Base-by-base conservation (phyloP, 768 basidiomycete species). In the Trametes maxima region DNA sequence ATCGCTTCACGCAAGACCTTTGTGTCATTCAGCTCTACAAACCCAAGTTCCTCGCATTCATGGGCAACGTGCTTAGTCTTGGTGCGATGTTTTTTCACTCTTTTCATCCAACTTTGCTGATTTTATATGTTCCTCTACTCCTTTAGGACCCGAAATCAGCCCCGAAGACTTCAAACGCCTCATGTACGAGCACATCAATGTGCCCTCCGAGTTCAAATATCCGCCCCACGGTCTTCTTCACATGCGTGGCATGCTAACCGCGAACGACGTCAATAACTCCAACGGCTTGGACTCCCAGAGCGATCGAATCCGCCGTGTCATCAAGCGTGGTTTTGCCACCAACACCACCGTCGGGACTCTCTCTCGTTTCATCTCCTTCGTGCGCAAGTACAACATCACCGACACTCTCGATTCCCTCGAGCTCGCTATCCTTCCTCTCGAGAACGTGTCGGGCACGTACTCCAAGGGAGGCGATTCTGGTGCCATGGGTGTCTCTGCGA, bases 11-110 rank as follows among this genome's bases (percentile, higher is more conserved):
- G 54, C 53, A 22, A 21, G 60, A 66, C 60, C 36, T 72, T 1
- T 72, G 71, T 63, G 69, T 72, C 37, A 57, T 72, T 47, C 51
- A 71, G 69, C 60, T 72, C 21, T 37, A 72, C 61, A 68, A 72
- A 66, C 21, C 57, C 24, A 71, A 67, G 62, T 70, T 70, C 57
- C 25, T 16, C 59, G 46, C 65, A 24, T 57, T 72, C 22, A 67
- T 53, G 7, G 71, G 71, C 6, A 72, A 72, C 63, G 67, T 65
- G 6, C 35, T 72, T 12, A 63, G 61, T 57, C 65, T 72, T 40
- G 70, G 67, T 72, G 67, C 65, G 52, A 17, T 50, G 56, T 54
- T 52, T 14, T 22, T 59, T 36, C 52, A 51, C 40, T 42, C 40
- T 60, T 60, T 59, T 65, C 22, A 51, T 55, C 57, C 12, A 59